Base-by-base conservation (phyloP, 345 rosid species). In the Tarenaya hassleriana region DNA sequence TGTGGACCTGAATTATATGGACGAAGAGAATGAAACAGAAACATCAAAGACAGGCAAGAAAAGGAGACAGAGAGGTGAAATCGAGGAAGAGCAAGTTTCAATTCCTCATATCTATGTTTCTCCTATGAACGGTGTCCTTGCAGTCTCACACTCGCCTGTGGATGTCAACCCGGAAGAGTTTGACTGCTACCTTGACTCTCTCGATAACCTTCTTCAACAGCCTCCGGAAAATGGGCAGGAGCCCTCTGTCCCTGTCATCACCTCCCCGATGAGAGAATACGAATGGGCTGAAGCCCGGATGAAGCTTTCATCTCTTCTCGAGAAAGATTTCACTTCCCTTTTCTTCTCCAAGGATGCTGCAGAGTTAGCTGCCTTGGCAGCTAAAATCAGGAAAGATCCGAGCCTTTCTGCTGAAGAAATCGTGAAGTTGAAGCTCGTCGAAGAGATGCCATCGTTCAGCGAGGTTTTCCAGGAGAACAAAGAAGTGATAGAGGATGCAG, bases 401-500 rank as follows among this genome's bases (percentile, higher is more conserved):
- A 55, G 37, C 40, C 63, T 85, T 18, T 66, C 62, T 66, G 85
- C 85, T 1, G 90, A 76, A 20, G 79, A 82, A 57, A 77, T 71
- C 21, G 83, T 82, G 29, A 82, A 75, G 73, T 42, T 77, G 55
- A 82, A 80, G 62, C 65, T 78, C 47, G 71, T 86, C 5, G 80
- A 80, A 55, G 87, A 84, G 62, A 75, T 85, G 10, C 84, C 95
- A 18, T 59, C 64, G 10, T 77, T 73, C 43, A 72, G 82, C 31
- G 69, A 75, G 68, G 81, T 71, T 15, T 85, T 69, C 38, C 66
- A 74, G 1, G 81, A 78, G 69, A 77, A 75, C 64, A 67, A 75
- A 70, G 50, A 50, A 27, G 32, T 66, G 15, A 62, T 77, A 50
- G 59, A 63, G 24, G 68, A 75, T 33, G 82, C 83, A 15, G 48